phyloP scores from a whole-genome alignment of 2,329 filamentous ascomycete genomes.

The Colletotrichum sp. region DNA sequence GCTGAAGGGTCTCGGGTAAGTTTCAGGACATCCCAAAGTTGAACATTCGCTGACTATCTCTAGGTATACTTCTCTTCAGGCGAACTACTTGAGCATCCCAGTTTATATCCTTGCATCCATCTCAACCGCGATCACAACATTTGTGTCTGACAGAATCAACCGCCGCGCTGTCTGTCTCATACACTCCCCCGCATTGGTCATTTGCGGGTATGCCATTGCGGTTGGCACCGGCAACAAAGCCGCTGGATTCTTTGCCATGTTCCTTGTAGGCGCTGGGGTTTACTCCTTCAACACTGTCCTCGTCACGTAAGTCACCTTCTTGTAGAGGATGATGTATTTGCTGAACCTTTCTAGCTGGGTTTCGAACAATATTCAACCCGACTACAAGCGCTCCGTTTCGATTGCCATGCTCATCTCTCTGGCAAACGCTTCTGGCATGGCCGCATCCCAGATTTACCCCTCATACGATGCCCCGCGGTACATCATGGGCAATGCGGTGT shows the following conservation, averaged over 20 bases:
- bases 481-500: constrained; percentile 21
- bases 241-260: constrained; percentile 38
- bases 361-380: constrained; percentile 35
- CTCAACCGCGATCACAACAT: constrained; percentile 9
- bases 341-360: constrained; percentile 27
- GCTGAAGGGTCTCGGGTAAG: constrained; percentile 7
- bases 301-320: neutral
- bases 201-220: constrained; percentile 35
- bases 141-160: constrained; percentile 33
- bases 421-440: constrained; percentile 32
- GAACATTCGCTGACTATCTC: neutral
- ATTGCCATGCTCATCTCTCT: constrained; percentile 33
- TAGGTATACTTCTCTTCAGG: constrained; percentile 15
- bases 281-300: neutral
- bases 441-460: constrained; percentile 37
- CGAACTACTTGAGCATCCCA: constrained; percentile 25
- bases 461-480: constrained; percentile 33
- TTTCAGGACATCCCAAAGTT: neutral
- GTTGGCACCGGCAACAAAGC: constrained; percentile 29
- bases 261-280: constrained; percentile 24
- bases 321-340: neutral
- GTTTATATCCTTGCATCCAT: constrained; percentile 21
- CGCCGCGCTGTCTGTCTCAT: constrained; percentile 34
- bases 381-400: constrained; percentile 35
- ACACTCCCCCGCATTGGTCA: constrained; percentile 29